Base-by-base conservation (phyloP, 768 basidiomycete genomes). In the Mycena chlorophos region DNA sequence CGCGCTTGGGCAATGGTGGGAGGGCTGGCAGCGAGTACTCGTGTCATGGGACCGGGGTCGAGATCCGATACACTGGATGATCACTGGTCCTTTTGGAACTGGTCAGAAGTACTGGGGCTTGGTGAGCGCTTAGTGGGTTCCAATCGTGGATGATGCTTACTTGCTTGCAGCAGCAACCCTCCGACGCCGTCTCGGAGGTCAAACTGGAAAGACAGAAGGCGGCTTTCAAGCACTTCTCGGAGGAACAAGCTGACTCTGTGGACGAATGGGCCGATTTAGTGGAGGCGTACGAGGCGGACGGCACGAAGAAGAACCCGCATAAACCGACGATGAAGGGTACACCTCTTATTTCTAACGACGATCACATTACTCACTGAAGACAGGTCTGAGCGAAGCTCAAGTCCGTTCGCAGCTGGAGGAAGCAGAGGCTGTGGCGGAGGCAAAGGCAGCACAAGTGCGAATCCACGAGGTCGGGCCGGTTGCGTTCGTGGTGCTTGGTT, bases 21-120 rank as follows among this genome's bases (percentile, higher is more conserved):
- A 43, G 45, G 51, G 0, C 55, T 61, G 0, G 66, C 69, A 1
- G 45, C 59, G 1, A 67, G 66, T 38, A 73, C 70, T 0, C 50
- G 64, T 6, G 68, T 72, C 20, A 75, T 73, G 71, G 64, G 64
- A 0, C 65, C 67, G 1, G 57, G 73, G 16, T 52, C 69, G 42
- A 28, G 66, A 0, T 47, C 58, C 4, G 69, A 73, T 25, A 65
- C 65, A 0, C 54, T 79, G 0, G 73, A 80, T 42, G 72, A 75
- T n/a, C 65, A 70, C 8, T 71, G 72, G 39, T 61, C 62, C 8
- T 69, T 73, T 43, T 66, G 60, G 45, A 76, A 81, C 51, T 72
- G 69, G 70, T 52, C 51, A 50, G 73, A 71, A 47, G 49, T 66
- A 5, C 57, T 54, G 8, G 38, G 31, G 2, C 26, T 72, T 26